Evolutionary conservation across 2,329 filamentous ascomycete species (phyloP).

Genomic region (Ciborinia camelliae): DNA sequence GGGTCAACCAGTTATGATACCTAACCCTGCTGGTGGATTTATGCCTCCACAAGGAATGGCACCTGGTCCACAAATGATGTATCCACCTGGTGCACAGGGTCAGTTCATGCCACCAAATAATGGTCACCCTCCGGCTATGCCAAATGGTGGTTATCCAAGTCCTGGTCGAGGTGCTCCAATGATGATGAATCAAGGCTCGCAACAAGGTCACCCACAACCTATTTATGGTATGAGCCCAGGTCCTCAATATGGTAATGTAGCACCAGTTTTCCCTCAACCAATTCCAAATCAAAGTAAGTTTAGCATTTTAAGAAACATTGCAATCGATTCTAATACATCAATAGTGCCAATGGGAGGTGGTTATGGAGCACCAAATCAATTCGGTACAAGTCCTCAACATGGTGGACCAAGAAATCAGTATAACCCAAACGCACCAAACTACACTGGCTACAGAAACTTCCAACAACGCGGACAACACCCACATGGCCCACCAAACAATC

Average conservation of each 20-base stretch:
- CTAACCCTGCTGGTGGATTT: slow-evolving; percentile 65
- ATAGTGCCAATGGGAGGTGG: slow-evolving; percentile 59
- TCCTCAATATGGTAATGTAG: slow-evolving; percentile 44
- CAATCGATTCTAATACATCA: slow-evolving; percentile 41
- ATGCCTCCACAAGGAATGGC: slow-evolving; percentile 72
- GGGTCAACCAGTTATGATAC: slow-evolving; percentile 76
- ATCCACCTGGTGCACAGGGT: slow-evolving; percentile 62
- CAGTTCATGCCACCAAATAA: slow-evolving; percentile 61
- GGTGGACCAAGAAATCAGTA: slow-evolving; percentile 52
- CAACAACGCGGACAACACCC: slow-evolving; percentile 41
- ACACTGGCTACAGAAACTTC: slow-evolving; percentile 54
- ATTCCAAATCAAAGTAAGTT: slow-evolving; percentile 70
- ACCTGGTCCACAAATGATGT: slow-evolving; percentile 77
- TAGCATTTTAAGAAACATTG: slow-evolving; percentile 17
- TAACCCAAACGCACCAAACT: slow-evolving; percentile 49
- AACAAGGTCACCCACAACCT: slow-evolving; percentile 71
- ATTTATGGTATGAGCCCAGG: slow-evolving; percentile 70
- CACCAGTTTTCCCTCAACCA: slow-evolving; percentile 65
- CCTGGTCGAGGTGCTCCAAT: slow-evolving; percentile 77
- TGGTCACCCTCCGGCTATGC: slow-evolving; percentile 56
- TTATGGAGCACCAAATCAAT: slow-evolving; percentile 60
- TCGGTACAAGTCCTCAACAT: slow-evolving; percentile 64
- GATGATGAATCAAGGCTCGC: slow-evolving; percentile 94
- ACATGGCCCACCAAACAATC: slow-evolving; percentile 41
- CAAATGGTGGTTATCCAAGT: slow-evolving; percentile 79